A percentile compares a stretch with the other conserved stretches of the same genome.
Conservation (phyloP, 176 grass and related monocot genomes). For the barley (Hordeum vulgare) region MorexV3_pseudomolecules_assembly NC_058523.1:501798287-501798786, state of each 20-base stretch:
- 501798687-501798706: not conserved
- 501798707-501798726: not conserved
- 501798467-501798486: conserved; percentile 32
- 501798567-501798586: too few relatives aligned
- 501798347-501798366: conserved; percentile 17
- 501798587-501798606: too few relatives aligned
- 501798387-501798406: conserved; percentile 39
- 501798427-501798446: not conserved
- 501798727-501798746: not conserved
- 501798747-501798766: not conserved
- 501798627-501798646: not conserved
- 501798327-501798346: conserved; percentile 33
- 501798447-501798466: not conserved
- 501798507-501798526: not conserved
- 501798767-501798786: not conserved
- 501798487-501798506: not conserved
- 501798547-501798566: not conserved
- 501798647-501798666: not conserved
- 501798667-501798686: not conserved
- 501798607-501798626: not conserved
- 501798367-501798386: conserved; percentile 13
- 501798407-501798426: not conserved
- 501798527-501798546: not conserved
- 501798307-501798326: conserved; percentile 15
- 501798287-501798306: not conserved